Conservation (phyloP, 192 early-diverging fungal genomes). For the Linnemannia exigua region DNA sequence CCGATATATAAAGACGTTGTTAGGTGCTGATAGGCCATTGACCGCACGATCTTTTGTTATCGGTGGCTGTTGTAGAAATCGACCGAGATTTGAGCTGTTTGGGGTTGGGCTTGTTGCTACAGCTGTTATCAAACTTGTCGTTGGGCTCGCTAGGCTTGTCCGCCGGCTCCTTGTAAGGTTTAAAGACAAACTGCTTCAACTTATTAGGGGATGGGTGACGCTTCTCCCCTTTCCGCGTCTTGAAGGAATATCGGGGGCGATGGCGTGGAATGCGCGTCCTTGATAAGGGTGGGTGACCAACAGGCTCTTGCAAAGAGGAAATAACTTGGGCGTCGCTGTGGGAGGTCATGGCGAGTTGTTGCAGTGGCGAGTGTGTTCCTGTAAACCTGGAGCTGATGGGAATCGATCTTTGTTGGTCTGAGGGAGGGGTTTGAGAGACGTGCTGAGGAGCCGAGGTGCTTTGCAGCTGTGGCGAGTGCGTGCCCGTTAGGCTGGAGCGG, state of each 20-base stretch:
- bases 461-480: not conserved
- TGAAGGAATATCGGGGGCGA: slow-evolving; percentile 1
- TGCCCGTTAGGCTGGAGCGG: no score
- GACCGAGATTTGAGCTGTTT: no score
- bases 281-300: not conserved
- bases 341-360: not conserved
- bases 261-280: not conserved
- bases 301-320: not conserved
- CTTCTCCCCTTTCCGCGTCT: not conserved
- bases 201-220: not conserved
- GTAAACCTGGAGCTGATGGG: no score
- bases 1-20: no score
- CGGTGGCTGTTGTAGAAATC: no score
- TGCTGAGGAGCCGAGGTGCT: not conserved
- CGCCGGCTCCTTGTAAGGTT: not conserved
- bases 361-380: not conserved
- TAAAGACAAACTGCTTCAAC: not conserved
- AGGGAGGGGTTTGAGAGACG: no score
- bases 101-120: no score
- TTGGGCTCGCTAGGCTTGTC: not conserved
- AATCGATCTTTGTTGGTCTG: no score
- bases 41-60: no score
- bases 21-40: no score
- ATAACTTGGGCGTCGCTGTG: not conserved
- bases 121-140: not conserved